Conservation (phyloP, 495 filamentous ascomycete species). For the Pyrenopolyporus hunteri region DNA sequence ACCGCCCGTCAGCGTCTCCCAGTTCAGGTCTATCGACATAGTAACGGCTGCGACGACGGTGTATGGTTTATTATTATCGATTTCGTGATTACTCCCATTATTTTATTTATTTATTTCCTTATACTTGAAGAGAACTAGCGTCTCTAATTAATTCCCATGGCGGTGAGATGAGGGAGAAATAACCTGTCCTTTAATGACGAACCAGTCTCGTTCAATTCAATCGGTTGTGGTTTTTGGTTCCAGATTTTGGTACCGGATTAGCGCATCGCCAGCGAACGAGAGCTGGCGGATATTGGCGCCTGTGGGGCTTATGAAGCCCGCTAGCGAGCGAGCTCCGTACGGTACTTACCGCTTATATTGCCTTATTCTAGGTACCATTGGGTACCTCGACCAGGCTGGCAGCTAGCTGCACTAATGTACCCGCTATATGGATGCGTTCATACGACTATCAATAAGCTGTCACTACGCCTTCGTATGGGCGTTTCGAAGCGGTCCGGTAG, state of each 20-base stretch:
- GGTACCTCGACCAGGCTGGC: background rate
- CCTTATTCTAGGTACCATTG: background rate
- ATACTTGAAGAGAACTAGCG: background rate
- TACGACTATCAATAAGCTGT: too few relatives aligned
- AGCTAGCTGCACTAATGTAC: background rate
- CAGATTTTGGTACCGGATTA: background rate
- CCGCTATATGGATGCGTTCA: too few relatives aligned
- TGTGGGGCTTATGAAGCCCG: background rate
- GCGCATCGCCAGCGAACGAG: background rate
- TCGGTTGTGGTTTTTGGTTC: background rate
- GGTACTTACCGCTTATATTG: background rate
- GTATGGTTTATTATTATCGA: slow-evolving; percentile 5
- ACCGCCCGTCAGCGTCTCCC: slow-evolving; percentile 89
- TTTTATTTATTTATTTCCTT: background rate
- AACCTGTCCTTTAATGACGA: background rate
- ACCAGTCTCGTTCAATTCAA: slow-evolving; percentile 3
- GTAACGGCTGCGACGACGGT: background rate
- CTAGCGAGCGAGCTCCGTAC: background rate
- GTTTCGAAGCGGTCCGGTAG: too few relatives aligned
- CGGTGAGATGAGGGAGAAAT: background rate
- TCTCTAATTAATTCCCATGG: background rate
- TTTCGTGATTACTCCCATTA: slow-evolving; percentile 3
- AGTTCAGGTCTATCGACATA: slow-evolving; percentile 98
- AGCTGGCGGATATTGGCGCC: background rate
- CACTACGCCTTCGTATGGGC: too few relatives aligned